These are phyloP conservation scores for Termitomyces sp. DNA, from an alignment of 768 basidiomycete species.

Conservation along the genomic window DNA sequence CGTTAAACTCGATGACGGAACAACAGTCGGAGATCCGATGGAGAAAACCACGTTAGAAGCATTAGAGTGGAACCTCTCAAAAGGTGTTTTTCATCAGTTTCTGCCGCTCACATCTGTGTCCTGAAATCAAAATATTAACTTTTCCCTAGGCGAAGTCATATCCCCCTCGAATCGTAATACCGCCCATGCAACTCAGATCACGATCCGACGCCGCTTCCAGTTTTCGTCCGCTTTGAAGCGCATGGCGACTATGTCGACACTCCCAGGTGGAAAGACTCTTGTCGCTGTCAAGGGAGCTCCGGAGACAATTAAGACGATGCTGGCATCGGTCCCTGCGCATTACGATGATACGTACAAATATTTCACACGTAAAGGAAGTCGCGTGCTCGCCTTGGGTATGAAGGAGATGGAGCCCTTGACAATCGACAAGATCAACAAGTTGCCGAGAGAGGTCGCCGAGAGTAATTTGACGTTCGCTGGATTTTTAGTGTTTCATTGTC, in stretches of 20 bases:
- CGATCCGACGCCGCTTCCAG: conserved; percentile 89
- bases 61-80: conserved; percentile 79
- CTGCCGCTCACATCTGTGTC: neutral
- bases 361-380: conserved; percentile 89
- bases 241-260: conserved; percentile 85
- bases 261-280: conserved; percentile 55
- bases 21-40: conserved; percentile 97
- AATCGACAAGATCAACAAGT: conserved; percentile 82
- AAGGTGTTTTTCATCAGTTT: conserved; percentile 37
- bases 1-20: conserved; percentile 90
- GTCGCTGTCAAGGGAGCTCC: conserved; percentile 94
- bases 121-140: conserved; percentile 44
- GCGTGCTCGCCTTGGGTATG: conserved; percentile 87
- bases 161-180: conserved; percentile 51
- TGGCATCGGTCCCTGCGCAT: conserved; percentile 59
- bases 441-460: conserved; percentile 81
- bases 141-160: conserved; percentile 59
- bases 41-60: conserved; percentile 94
- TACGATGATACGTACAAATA: conserved; percentile 96
- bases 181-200: conserved; percentile 54
- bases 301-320: conserved; percentile 92
- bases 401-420: conserved; percentile 76
- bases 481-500: conserved; percentile 98
- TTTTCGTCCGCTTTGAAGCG: conserved; percentile 97
- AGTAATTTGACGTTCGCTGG: conserved; percentile 80